Conservation (phyloP, 768 basidiomycete species). For the Serendipita sp. region DNA sequence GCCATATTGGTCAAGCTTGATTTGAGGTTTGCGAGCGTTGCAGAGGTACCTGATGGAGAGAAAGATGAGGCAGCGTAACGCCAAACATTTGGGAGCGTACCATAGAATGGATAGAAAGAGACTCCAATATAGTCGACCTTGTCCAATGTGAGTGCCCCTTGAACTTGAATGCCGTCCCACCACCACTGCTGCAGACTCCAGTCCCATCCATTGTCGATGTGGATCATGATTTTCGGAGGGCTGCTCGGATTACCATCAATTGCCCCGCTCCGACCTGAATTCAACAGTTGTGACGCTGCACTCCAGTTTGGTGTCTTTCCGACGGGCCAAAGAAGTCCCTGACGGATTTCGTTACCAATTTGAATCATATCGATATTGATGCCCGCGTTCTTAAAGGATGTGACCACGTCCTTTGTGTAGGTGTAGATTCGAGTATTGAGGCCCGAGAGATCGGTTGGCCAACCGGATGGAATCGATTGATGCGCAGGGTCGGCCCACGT, state of each 20-base stretch:
- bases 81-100: slow-evolving; percentile 19
- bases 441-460: slow-evolving; percentile 34
- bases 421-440: slow-evolving; percentile 44
- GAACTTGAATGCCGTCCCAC: slow-evolving; percentile 36
- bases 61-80: slow-evolving; percentile 9
- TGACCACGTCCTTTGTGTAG: slow-evolving; percentile 37
- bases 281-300: slow-evolving; percentile 40
- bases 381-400: slow-evolving; percentile 36
- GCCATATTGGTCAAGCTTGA: slow-evolving; percentile 36
- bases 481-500: slow-evolving; percentile 48
- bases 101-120: slow-evolving; percentile 54
- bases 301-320: slow-evolving; percentile 39
- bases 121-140: slow-evolving; percentile 47
- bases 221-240: slow-evolving; percentile 32
- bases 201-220: slow-evolving; percentile 52
- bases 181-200: slow-evolving; percentile 29
- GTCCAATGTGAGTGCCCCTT: slow-evolving; percentile 28
- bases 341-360: slow-evolving; percentile 53
- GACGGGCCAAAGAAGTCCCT: slow-evolving; percentile 46
- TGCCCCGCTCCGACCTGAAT: slow-evolving; percentile 43
- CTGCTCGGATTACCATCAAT: slow-evolving; percentile 21
- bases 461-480: slow-evolving; percentile 41
- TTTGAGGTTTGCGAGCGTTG: slow-evolving; percentile 34
- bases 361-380: slow-evolving; percentile 38
- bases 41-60: slow-evolving; percentile 14